phyloP scores from a whole-genome alignment of 495 filamentous ascomycete genomes.

The Penicillium cataractarum region DNA sequence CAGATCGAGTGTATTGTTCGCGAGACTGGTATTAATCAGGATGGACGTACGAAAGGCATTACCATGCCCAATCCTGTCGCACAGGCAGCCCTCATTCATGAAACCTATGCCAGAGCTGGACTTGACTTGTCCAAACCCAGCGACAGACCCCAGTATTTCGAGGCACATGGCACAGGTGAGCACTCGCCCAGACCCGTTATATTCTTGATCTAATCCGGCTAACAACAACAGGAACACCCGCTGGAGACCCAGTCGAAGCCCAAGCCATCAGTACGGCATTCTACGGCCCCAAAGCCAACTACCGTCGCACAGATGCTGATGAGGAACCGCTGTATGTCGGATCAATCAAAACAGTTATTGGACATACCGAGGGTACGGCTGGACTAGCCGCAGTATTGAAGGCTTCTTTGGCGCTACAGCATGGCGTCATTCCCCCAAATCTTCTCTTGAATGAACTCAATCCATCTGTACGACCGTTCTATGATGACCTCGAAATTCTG shows the following conservation, averaged over 20 bases:
- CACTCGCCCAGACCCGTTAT: not conserved
- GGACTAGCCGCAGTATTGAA: slow-evolving; percentile 56
- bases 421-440: slow-evolving; percentile 60
- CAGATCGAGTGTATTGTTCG: slow-evolving; percentile 47
- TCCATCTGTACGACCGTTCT: slow-evolving; percentile 25
- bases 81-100: slow-evolving; percentile 40
- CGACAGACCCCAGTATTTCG: slow-evolving; percentile 45
- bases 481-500: slow-evolving; percentile 39
- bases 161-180: slow-evolving; percentile 43
- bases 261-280: slow-evolving; percentile 36
- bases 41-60: slow-evolving; percentile 45
- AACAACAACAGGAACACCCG: slow-evolving; percentile 34
- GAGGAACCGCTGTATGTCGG: slow-evolving; percentile 50
- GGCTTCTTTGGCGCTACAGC: slow-evolving; percentile 46
- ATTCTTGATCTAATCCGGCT: not conserved
- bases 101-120: slow-evolving; percentile 41
- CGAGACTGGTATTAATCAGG: slow-evolving; percentile 44
- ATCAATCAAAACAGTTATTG: slow-evolving; percentile 60
- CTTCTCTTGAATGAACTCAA: slow-evolving; percentile 56
- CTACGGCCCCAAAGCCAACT: slow-evolving; percentile 37
- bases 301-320: slow-evolving; percentile 31
- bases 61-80: slow-evolving; percentile 43
- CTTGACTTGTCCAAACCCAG: slow-evolving; percentile 33
- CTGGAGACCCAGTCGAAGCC: slow-evolving; percentile 48
- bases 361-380: slow-evolving; percentile 60